phyloP scores from a whole-genome alignment of 2,329 filamentous ascomycete genomes.

The Phoma herbarum region DNA sequence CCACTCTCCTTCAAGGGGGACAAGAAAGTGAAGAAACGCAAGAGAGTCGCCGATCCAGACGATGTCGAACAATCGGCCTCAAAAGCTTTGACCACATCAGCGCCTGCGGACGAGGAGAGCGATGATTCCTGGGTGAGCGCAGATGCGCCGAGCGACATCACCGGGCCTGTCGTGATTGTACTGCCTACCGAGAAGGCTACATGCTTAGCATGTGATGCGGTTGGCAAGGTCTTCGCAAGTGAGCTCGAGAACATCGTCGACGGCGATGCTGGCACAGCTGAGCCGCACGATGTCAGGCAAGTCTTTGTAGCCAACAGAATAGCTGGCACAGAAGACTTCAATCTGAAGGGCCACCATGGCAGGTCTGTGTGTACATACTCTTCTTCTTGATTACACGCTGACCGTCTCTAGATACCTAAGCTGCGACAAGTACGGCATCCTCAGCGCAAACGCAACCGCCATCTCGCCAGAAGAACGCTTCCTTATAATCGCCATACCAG shows the following conservation, averaged over 20 bases:
- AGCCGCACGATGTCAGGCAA: slow-evolving; percentile 94
- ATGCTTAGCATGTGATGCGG: slow-evolving; percentile 84
- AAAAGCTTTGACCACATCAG: slow-evolving; percentile 50
- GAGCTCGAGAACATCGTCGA: slow-evolving; percentile 89
- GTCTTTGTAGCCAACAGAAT: slow-evolving; percentile 92
- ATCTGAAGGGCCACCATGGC: slow-evolving; percentile 90
- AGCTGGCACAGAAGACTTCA: slow-evolving; percentile 79
- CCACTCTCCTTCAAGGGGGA: slow-evolving; percentile 96
- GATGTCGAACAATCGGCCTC: slow-evolving; percentile 49
- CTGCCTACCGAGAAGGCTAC: slow-evolving; percentile 77
- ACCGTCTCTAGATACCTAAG: slow-evolving; percentile 72
- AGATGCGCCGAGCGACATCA: slow-evolving; percentile 75
- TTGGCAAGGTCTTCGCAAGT: slow-evolving; percentile 84
- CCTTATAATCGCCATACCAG: slow-evolving; percentile 67
- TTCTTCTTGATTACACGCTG: background rate
- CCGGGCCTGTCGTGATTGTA: slow-evolving; percentile 83
- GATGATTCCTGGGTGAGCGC: slow-evolving; percentile 95
- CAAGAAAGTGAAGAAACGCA: slow-evolving; percentile 92
- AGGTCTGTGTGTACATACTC: slow-evolving; percentile 59
- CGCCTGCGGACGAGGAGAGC: slow-evolving; percentile 59
- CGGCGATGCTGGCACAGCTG: slow-evolving; percentile 79
- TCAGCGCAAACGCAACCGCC: slow-evolving; percentile 80
- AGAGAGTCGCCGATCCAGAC: slow-evolving; percentile 69
- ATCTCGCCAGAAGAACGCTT: slow-evolving; percentile 87
- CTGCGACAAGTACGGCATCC: slow-evolving; percentile 82